Percentiles rank a stretch among this genome's conserved stretches.
Evolutionary conservation across 1,284 basidiomycete species (phyloP).

Genomic region (Sporisorium graminicola): DNA sequence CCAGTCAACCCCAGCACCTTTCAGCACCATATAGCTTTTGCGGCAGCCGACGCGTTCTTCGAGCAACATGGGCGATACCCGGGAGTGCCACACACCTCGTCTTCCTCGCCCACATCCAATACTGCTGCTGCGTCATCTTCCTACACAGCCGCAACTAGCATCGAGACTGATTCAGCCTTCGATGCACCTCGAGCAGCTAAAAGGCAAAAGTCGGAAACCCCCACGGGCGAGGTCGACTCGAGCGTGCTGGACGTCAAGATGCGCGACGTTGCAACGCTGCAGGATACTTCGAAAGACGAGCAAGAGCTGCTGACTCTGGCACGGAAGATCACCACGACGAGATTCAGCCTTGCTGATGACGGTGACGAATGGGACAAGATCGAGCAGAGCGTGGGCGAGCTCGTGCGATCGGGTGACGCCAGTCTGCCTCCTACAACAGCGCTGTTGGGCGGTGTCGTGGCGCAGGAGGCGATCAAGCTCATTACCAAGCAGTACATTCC

Average conservation of each 20-base stretch:
- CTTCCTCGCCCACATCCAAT: slow-evolving; percentile 7
- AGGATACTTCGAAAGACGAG: slow-evolving; percentile 57
- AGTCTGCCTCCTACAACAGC: slow-evolving; percentile 93
- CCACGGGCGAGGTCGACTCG: slow-evolving; percentile 38
- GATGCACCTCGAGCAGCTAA: slow-evolving; percentile 35
- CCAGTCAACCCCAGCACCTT: slow-evolving; percentile 63
- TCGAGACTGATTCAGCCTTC: neutral
- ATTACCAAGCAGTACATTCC: slow-evolving; percentile 96
- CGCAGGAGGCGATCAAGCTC: slow-evolving; percentile 98
- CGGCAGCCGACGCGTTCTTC: slow-evolving; percentile 71
- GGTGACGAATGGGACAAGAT: slow-evolving; percentile 74
- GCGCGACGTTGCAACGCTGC: slow-evolving; percentile 69
- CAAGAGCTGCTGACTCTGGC: slow-evolving; percentile 45
- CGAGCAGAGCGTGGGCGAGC: slow-evolving; percentile 79
- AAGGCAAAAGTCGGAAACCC: slow-evolving; percentile 50
- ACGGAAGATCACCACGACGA: slow-evolving; percentile 21
- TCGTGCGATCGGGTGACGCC: slow-evolving; percentile 80
- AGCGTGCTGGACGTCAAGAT: slow-evolving; percentile 41
- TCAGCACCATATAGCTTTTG: slow-evolving; percentile 70
- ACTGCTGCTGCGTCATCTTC: slow-evolving; percentile 1
- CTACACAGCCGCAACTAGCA: neutral
- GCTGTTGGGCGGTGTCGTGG: slow-evolving; percentile 90
- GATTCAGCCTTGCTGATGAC: slow-evolving; percentile 27
- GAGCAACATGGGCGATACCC: slow-evolving; percentile 71
- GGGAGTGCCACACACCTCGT: slow-evolving; percentile 54